Evolutionary conservation across 805 yeast species (phyloP).

Genomic region (Priceomyces haplophilus): DNA sequence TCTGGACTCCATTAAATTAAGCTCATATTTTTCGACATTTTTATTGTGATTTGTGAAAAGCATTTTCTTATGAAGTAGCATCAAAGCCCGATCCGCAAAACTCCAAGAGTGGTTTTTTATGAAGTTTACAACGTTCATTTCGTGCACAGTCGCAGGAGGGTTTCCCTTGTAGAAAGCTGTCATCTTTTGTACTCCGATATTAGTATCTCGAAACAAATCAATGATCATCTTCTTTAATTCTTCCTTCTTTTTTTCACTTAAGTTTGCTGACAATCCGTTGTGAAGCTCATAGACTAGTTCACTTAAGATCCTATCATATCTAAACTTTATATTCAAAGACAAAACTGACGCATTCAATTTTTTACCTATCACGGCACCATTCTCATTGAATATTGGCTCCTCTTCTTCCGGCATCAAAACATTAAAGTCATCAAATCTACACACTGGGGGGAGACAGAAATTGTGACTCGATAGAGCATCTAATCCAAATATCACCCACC

Average conservation of each 20-base stretch:
- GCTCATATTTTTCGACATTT: constrained; percentile 8
- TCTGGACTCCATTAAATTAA: constrained; percentile 8
- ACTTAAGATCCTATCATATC: constrained; percentile 50
- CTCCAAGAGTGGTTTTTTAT: constrained; percentile 48
- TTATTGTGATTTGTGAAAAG: constrained; percentile 27
- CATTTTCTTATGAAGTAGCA: constrained; percentile 43
- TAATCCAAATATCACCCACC: constrained; percentile 65
- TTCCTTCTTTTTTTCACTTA: constrained; percentile 41
- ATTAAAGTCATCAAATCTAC: constrained; percentile 51
- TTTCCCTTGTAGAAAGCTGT: constrained; percentile 28
- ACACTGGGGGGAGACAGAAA: constrained; percentile 53
- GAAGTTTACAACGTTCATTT: constrained; percentile 45
- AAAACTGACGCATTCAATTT: constrained; percentile 44
- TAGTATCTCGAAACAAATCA: constrained; percentile 49
- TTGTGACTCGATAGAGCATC: constrained; percentile 57
- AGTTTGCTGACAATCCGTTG: constrained; percentile 44
- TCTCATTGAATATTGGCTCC: constrained; percentile 31
- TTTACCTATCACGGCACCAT: constrained; percentile 28
- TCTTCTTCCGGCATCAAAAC: constrained; percentile 53
- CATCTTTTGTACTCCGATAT: constrained; percentile 44
- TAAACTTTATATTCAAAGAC: constrained; percentile 52
- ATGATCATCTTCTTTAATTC: constrained; percentile 47
- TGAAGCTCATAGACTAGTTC: constrained; percentile 51
- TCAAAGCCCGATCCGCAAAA: constrained; percentile 53
- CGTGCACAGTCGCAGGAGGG: constrained; percentile 38